These are phyloP conservation scores for Hypoxylon trugodes DNA, from an alignment of 495 filamentous ascomycete species.

Conservation along the genomic window DNA sequence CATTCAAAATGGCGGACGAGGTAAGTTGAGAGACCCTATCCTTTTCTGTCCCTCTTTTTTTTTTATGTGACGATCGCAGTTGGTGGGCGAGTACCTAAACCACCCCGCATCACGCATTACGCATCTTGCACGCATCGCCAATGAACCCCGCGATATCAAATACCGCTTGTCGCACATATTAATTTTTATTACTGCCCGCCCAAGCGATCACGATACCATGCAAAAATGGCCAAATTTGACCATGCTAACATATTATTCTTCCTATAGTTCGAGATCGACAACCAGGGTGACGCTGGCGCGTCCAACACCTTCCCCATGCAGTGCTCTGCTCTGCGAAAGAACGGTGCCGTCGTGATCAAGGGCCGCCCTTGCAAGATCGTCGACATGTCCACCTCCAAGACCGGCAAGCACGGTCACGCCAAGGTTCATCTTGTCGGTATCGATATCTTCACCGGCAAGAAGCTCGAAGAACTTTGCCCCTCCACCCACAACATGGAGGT, in stretches of 20 bases:
- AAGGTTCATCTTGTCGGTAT: slow-evolving; percentile 98
- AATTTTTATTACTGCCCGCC: too few species aligned
- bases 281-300: slow-evolving; percentile 90
- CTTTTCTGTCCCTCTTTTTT: slow-evolving; percentile 24
- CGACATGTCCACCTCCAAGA: slow-evolving; percentile 99
- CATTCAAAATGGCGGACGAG: slow-evolving; percentile 60
- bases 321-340: slow-evolving; percentile 99
- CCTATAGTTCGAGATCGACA: slow-evolving; percentile 88
- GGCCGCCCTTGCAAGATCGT: slow-evolving; percentile 99
- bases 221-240: too few species aligned
- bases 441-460: slow-evolving; percentile 99
- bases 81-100: slow-evolving; percentile 30
- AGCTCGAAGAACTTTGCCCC: slow-evolving; percentile 98
- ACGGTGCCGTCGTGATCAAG: slow-evolving; percentile 98
- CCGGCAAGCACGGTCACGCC: slow-evolving; percentile 99
- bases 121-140: slow-evolving; percentile 34
- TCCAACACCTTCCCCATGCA: slow-evolving; percentile 96
- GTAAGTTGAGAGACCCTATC: slow-evolving; percentile 24
- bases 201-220: too few species aligned
- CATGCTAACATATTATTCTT: slow-evolving; percentile 33
- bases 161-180: not conserved
- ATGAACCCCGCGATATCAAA: slow-evolving; percentile 33
- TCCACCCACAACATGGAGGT: slow-evolving; percentile 99
- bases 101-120: slow-evolving; percentile 29
- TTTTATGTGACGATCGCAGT: slow-evolving; percentile 28